Evolutionary conservation across 495 filamentous ascomycete genomes (phyloP).

Genomic region (Lindgomyces ingoldianus): DNA sequence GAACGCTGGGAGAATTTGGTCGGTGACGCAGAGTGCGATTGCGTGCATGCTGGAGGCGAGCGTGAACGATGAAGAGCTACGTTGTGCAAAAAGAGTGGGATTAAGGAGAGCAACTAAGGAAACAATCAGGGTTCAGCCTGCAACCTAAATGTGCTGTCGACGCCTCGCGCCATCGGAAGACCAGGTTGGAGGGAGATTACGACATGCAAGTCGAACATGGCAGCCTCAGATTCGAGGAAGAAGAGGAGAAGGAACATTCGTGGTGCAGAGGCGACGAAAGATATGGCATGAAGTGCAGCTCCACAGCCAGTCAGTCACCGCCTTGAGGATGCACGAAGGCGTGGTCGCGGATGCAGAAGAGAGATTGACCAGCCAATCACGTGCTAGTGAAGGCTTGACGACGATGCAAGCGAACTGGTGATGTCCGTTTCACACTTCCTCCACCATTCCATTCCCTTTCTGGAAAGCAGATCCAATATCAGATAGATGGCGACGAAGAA

Average conservation of each 20-base stretch:
- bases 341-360: not conserved
- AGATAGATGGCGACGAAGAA: not conserved
- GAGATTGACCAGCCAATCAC: slow-evolving; percentile 8
- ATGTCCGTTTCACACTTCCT: not conserved
- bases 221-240: slow-evolving; percentile 24
- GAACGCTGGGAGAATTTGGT: slow-evolving; percentile 16
- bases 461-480: not conserved
- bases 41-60: slow-evolving; percentile 34
- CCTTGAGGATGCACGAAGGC: slow-evolving; percentile 20
- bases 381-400: not conserved
- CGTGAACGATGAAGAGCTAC: slow-evolving; percentile 25
- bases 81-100: slow-evolving; percentile 35
- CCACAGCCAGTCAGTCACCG: slow-evolving; percentile 29
- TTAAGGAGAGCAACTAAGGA: slow-evolving; percentile 16
- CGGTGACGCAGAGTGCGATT: slow-evolving; percentile 33
- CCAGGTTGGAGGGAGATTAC: slow-evolving; percentile 4
- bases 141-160: slow-evolving; percentile 1
- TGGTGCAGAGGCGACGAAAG: not conserved
- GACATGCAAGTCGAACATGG: slow-evolving; percentile 22
- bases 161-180: not conserved
- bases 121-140: slow-evolving; percentile 25
- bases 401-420: not conserved
- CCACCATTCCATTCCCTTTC: slow-evolving; percentile 11
- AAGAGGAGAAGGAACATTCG: not conserved
- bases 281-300: slow-evolving; percentile 4